A percentile compares a stretch with the other conserved stretches of the same genome.
Conservation (phyloP, 768 basidiomycete genomes). For the Mycena polygramma region DNA sequence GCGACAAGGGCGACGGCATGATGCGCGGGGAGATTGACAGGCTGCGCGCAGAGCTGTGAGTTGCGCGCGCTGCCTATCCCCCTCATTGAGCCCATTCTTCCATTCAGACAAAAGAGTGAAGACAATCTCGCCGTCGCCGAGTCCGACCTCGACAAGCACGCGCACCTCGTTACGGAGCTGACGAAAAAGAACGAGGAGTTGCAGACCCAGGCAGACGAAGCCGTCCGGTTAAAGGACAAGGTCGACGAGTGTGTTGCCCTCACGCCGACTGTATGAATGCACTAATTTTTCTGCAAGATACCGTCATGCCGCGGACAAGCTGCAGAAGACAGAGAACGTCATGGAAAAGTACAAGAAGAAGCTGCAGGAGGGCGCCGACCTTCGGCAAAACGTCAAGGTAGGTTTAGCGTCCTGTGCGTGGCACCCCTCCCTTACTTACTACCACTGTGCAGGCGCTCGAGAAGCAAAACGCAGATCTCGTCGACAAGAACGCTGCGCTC, state of each 20-base stretch:
- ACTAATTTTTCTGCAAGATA: slow-evolving; percentile 63
- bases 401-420: slow-evolving; percentile 36
- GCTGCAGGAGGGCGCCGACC: slow-evolving; percentile 92
- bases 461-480: slow-evolving; percentile 91
- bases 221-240: slow-evolving; percentile 87
- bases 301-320: slow-evolving; percentile 90
- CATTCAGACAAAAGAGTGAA: slow-evolving; percentile 90
- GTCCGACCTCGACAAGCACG: slow-evolving; percentile 86
- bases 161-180: slow-evolving; percentile 74
- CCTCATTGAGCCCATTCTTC: slow-evolving; percentile 39
- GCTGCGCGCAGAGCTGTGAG: slow-evolving; percentile 87
- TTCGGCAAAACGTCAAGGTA: slow-evolving; percentile 89
- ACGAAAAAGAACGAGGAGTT: slow-evolving; percentile 87
- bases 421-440: slow-evolving; percentile 11
- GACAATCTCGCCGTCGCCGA: slow-evolving; percentile 89
- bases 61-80: slow-evolving; percentile 34
- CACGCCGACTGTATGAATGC: not conserved
- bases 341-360: slow-evolving; percentile 99
- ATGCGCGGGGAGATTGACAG: slow-evolving; percentile 87
- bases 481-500: slow-evolving; percentile 91
- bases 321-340: slow-evolving; percentile 96
- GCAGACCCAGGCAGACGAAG: slow-evolving; percentile 81
- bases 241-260: slow-evolving; percentile 84
- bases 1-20: slow-evolving; percentile 81
- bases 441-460: slow-evolving; percentile 75